Evolutionary conservation across 768 basidiomycete species (phyloP).

Genomic region (Suillus sp.): DNA sequence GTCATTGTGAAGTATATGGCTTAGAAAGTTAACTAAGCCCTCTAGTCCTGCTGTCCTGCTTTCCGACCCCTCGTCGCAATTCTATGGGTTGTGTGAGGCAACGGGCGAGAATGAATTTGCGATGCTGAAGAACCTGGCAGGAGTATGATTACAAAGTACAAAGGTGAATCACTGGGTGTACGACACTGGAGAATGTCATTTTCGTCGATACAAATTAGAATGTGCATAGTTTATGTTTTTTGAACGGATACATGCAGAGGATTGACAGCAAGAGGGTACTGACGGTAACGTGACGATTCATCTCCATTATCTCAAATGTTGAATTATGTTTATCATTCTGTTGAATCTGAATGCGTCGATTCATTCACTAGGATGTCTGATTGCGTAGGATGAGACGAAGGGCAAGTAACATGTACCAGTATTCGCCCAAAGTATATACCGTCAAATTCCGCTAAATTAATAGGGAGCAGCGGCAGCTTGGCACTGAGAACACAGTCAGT

Average conservation of each 20-base stretch:
- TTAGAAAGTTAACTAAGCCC: background rate
- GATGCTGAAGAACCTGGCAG: constrained; percentile 68
- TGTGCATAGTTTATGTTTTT: background rate
- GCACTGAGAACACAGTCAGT: constrained; percentile 47
- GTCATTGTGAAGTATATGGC: constrained; percentile 15
- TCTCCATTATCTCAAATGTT: background rate
- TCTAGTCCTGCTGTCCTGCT: constrained; percentile 56
- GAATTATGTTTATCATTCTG: background rate
- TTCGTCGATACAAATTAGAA: constrained; percentile 6
- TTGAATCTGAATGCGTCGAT: too few species aligned
- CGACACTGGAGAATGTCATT: constrained; percentile 24
- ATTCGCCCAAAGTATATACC: background rate
- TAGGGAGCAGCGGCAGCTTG: constrained; percentile 73
- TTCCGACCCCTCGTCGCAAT: constrained; percentile 56
- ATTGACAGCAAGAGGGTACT: background rate
- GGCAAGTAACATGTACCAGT: background rate
- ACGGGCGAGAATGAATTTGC: constrained; percentile 74
- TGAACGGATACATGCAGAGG: background rate
- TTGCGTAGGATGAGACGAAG: background rate
- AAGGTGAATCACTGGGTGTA: background rate
- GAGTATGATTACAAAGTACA: constrained; percentile 18
- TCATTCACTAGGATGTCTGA: background rate
- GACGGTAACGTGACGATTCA: background rate
- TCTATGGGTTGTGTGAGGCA: constrained; percentile 70
- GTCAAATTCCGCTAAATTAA: constrained; percentile 25